Evolutionary conservation across 2,329 filamentous ascomycete species (phyloP).

Genomic region (Herpotrichia juniperi): DNA sequence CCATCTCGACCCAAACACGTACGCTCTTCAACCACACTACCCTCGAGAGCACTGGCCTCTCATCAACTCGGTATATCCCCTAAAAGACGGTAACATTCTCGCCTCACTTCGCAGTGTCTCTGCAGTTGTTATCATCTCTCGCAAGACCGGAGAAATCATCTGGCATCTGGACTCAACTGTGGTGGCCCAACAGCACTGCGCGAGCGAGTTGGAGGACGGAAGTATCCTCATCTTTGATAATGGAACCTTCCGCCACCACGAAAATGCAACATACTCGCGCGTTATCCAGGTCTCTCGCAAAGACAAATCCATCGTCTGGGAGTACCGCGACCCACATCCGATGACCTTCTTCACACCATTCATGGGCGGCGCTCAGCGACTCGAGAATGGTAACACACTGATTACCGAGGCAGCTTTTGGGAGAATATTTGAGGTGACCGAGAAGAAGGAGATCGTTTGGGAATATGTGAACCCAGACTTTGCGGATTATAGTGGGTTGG

Average conservation of each 20-base stretch:
- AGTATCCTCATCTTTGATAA: constrained; percentile 56
- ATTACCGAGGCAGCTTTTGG: constrained; percentile 53
- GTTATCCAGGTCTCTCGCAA: constrained; percentile 49
- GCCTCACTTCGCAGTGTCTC: constrained; percentile 52
- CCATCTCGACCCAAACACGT: constrained; percentile 46
- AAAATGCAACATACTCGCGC: constrained; percentile 51
- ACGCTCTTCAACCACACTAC: constrained; percentile 49
- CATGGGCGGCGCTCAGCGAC: constrained; percentile 54
- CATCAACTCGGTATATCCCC: constrained; percentile 51
- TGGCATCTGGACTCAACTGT: constrained; percentile 51
- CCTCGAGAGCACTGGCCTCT: constrained; percentile 53
- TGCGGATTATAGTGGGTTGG: constrained; percentile 12
- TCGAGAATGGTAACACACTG: constrained; percentile 51
- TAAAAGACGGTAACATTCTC: constrained; percentile 51
- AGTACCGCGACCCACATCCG: constrained; percentile 50
- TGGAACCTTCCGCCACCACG: constrained; percentile 49
- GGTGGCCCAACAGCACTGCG: constrained; percentile 54
- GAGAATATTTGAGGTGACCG: constrained; percentile 53
- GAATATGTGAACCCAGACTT: constrained; percentile 29
- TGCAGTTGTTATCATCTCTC: constrained; percentile 51
- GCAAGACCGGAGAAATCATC: constrained; percentile 48
- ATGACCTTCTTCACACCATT: constrained; percentile 46
- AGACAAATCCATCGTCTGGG: constrained; percentile 52
- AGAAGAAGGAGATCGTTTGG: constrained; percentile 49
- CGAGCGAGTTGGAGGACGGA: constrained; percentile 49